Conservation (phyloP, 1,284 basidiomycete species). For the Moniliophthora roreri region DNA sequence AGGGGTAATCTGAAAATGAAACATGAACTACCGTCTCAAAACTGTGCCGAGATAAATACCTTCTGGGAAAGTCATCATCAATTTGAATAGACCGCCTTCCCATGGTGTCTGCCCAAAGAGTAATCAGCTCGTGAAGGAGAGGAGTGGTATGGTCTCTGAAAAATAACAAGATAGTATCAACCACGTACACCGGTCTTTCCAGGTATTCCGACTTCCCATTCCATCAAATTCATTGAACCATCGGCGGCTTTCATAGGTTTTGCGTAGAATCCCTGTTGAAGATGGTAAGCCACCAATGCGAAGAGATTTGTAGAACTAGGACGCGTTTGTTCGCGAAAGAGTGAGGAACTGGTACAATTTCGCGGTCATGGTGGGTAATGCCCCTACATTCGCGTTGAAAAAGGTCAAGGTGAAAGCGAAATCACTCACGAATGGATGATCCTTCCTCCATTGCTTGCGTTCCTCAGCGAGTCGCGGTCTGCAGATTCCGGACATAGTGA, state of each 20-base stretch:
- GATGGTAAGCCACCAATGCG: too few species aligned
- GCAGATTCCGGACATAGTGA: slow-evolving; percentile 76
- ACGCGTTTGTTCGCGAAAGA: not conserved
- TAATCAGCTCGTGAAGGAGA: too few species aligned
- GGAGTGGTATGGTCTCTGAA: slow-evolving; percentile 3
- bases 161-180: not conserved
- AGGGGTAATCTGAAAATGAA: slow-evolving; percentile 76
- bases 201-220: slow-evolving; percentile 98
- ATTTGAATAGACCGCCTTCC: slow-evolving; percentile 95
- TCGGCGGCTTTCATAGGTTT: slow-evolving; percentile 88
- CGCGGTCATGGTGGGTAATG: not conserved
- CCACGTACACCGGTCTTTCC: slow-evolving; percentile 77
- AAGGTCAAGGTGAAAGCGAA: slow-evolving; percentile 6
- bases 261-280: slow-evolving; percentile 89
- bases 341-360: not conserved
- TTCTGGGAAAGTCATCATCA: slow-evolving; percentile 93
- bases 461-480: slow-evolving; percentile 90
- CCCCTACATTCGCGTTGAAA: not conserved
- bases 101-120: slow-evolving; percentile 93
- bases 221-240: slow-evolving; percentile 94
- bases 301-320: not conserved
- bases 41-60: slow-evolving; percentile 45
- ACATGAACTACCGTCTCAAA: not conserved
- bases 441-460: slow-evolving; percentile 98
- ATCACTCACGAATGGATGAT: slow-evolving; percentile 93